Conservation (phyloP, 352 stramenopile genomes). For the Elongisporangium senticosum region DNA sequence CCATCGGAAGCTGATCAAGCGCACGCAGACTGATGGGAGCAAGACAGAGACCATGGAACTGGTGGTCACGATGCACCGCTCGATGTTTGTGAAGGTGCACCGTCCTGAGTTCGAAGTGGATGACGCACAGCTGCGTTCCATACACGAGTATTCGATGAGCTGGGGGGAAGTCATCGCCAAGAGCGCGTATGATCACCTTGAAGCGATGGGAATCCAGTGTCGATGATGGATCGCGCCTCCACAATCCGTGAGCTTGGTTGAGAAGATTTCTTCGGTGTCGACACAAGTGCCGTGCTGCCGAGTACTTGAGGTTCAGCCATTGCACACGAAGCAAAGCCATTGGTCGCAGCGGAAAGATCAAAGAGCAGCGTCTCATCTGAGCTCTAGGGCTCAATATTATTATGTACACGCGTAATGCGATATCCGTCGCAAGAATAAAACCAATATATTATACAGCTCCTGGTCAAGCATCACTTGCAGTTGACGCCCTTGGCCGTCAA, state of each 20-base stretch:
- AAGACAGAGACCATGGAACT: slow-evolving; percentile 2
- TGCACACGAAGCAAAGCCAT: too few relatives aligned
- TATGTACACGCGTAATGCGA: too few relatives aligned
- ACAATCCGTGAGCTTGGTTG: too few relatives aligned
- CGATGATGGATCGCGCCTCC: not conserved
- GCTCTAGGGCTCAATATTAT: too few relatives aligned
- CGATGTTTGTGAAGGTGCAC: slow-evolving; percentile 27
- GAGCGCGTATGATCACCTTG: not conserved
- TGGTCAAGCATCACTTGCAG: slow-evolving; percentile 15
- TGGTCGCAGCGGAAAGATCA: too few relatives aligned
- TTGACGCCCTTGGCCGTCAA: not conserved
- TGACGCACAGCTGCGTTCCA: not conserved
- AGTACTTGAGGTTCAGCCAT: too few relatives aligned
- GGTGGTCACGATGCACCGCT: slow-evolving; percentile 23
- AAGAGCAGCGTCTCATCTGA: too few relatives aligned
- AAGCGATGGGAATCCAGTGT: not conserved
- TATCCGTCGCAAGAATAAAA: too few relatives aligned
- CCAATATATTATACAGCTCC: too few relatives aligned
- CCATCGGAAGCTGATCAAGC: not conserved
- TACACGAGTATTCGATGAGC: not conserved
- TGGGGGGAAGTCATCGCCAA: not conserved
- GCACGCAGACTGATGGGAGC: not conserved
- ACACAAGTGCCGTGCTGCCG: too few relatives aligned
- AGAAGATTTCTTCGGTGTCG: too few relatives aligned
- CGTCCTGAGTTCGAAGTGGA: slow-evolving; percentile 14